Base-by-base conservation (phyloP, 495 filamentous ascomycete genomes). In the Extremus antarcticus region DNA sequence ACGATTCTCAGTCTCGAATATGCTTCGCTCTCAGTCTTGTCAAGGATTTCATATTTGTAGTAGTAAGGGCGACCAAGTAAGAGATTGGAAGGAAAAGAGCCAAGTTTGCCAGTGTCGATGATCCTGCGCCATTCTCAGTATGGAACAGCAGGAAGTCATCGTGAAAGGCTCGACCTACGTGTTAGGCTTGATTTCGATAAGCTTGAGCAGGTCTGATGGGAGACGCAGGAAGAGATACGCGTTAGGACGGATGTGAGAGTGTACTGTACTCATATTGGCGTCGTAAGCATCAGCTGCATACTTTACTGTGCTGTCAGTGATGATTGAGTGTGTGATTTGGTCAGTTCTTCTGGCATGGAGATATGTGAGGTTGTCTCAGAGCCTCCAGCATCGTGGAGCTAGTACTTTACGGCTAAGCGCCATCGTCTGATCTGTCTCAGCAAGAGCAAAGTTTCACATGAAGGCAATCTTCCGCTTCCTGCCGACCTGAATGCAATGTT, bases 51-150 rank as follows among this genome's bases (percentile, higher is more conserved):
- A 65, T 84, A 98, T 7, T 89, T 95, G 46, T 92, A 73, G 71
- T 95, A 78, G 69, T 87, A 95, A 0, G 92, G 92, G 16, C 92
- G 82, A 11, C 86, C 86, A 38, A 98, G 76, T 32, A 98, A 78
- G 17, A 87, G 78, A 63, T 96, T 95, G 3, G 86, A 77, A 20
- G 86, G 82, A 63, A 97, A 95, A 1, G 76, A 77, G 50, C 94
- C 92, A 65, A 87, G 94, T 79, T 94, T 95, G 29, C 88, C 90
- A 25, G 95, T 73, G 13, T 82, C 86, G 47, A 95, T 84, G 23
- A 78, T 84, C 19, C 90, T 96, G 64, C 19, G 25, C 10, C 47
- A n/a, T 57, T 21, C 19, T 48, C 13, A 58, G 49, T 53, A 51
- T 60, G 51, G 58, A 25, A 32, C 49, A 58, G 49, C 55, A 59